These are phyloP conservation scores for Trebouxia sp. DNA, from an alignment of 139 green algal genomes.

Conservation along the genomic window DNA sequence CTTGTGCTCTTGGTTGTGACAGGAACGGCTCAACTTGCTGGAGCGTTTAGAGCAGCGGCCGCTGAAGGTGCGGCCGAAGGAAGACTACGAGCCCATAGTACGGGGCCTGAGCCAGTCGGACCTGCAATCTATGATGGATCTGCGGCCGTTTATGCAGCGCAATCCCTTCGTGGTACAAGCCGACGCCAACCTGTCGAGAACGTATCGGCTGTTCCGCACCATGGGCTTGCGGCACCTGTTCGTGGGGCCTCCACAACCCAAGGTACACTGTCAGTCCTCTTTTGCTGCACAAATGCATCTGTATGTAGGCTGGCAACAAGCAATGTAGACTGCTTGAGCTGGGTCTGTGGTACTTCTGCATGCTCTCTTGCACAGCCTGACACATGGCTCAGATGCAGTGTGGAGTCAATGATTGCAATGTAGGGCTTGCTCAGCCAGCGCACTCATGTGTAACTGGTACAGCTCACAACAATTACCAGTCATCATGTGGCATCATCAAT, in stretches of 20 bases:
- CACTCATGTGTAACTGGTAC: background rate
- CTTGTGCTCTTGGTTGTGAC: background rate
- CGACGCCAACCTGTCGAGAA: conserved; percentile 54
- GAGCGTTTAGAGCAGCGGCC: conserved; percentile 53
- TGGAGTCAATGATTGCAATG: background rate
- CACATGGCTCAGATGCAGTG: too few relatives aligned
- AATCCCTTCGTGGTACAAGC: conserved; percentile 61
- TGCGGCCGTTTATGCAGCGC: conserved; percentile 63
- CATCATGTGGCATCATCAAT: background rate
- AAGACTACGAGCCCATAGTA: conserved; percentile 40
- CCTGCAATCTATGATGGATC: conserved; percentile 41
- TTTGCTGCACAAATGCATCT: background rate
- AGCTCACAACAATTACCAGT: background rate
- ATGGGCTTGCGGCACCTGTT: conserved; percentile 86
- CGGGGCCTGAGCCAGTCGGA: background rate
- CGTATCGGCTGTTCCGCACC: conserved; percentile 81
- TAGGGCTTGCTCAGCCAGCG: too few relatives aligned
- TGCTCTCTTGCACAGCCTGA: too few relatives aligned
- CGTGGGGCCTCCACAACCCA: conserved; percentile 55
- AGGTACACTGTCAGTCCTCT: conserved; percentile 16
- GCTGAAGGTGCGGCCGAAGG: conserved; percentile 45
- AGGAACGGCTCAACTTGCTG: conserved; percentile 44
- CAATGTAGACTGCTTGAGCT: too few relatives aligned
- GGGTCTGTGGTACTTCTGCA: too few relatives aligned
- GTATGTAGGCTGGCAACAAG: background rate